Conservation (phyloP, 441 rosid species). For the Sinapis alba region DNA sequence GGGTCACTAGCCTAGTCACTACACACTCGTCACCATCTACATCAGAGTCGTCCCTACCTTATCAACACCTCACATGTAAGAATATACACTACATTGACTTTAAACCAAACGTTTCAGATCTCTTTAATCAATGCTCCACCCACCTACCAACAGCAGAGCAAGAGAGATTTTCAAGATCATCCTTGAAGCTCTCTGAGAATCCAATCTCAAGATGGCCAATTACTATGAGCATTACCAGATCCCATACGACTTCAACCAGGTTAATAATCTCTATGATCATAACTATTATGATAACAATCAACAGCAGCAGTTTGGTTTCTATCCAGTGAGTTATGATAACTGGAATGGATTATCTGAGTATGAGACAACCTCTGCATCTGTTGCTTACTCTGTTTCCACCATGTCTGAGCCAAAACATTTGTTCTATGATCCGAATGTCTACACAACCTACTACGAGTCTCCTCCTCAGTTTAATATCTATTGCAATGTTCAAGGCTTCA, state of each 20-base stretch:
- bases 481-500: slow-evolving; percentile 46
- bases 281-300: slow-evolving; percentile 19
- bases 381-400: slow-evolving; percentile 49
- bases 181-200: slow-evolving; percentile 18
- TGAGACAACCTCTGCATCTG: slow-evolving; percentile 26
- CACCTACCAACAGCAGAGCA: not conserved
- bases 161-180: slow-evolving; percentile 10
- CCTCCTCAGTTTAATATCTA: slow-evolving; percentile 48
- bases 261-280: slow-evolving; percentile 33
- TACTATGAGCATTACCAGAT: slow-evolving; percentile 30
- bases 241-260: slow-evolving; percentile 32
- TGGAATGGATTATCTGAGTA: slow-evolving; percentile 34
- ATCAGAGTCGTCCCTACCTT: slow-evolving; percentile 28
- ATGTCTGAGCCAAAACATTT: slow-evolving; percentile 48
- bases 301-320: slow-evolving; percentile 2
- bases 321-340: slow-evolving; percentile 20
- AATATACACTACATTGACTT: slow-evolving; percentile 22
- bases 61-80: slow-evolving; percentile 38
- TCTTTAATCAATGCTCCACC: slow-evolving; percentile 10
- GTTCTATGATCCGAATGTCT: slow-evolving; percentile 37
- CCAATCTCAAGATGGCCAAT: slow-evolving; percentile 25
- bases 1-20: slow-evolving; percentile 33
- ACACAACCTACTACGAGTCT: slow-evolving; percentile 31
- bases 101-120: slow-evolving; percentile 25
- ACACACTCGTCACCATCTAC: slow-evolving; percentile 32